Percentiles rank a stretch among this genome's conserved stretches.
Conservation (phyloP, 805 yeast species). For the Nadsonia fulvescens region DNA sequence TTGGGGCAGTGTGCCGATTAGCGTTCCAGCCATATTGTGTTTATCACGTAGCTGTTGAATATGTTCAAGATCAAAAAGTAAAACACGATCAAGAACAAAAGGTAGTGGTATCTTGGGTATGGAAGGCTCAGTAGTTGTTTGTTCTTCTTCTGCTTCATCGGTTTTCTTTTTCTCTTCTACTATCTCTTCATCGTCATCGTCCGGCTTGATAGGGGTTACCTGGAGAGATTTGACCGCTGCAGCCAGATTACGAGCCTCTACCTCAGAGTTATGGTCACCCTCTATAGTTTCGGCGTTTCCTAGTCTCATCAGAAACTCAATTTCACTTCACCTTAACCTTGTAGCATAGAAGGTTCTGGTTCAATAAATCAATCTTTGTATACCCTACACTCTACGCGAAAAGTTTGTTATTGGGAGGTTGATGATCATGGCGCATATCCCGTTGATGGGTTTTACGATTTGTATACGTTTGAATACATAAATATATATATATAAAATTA, state of each 20-base stretch:
- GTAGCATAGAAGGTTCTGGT: too few species aligned
- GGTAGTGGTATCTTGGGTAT: conserved; percentile 16
- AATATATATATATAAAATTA: not conserved
- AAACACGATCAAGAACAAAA: conserved; percentile 26
- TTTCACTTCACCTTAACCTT: too few species aligned
- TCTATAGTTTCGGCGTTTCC: too few species aligned
- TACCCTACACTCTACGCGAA: too few species aligned
- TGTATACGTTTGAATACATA: not conserved
- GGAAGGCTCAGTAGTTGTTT: not conserved
- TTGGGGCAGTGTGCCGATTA: conserved; percentile 67
- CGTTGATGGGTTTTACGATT: not conserved
- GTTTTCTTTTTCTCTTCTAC: not conserved
- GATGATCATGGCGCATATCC: not conserved
- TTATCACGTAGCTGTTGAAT: conserved; percentile 34
- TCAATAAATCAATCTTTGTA: too few species aligned
- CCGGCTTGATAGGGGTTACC: not conserved
- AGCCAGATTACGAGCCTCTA: not conserved
- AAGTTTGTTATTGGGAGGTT: not conserved
- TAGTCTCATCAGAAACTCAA: too few species aligned
- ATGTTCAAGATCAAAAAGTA: conserved; percentile 41
- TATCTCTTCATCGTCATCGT: too few species aligned
- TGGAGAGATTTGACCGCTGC: not conserved
- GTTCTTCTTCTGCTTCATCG: not conserved
- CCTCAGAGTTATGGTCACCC: too few species aligned
- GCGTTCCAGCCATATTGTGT: conserved; percentile 54